Evolutionary conservation across 441 rosid species (phyloP).

Genomic region (Aquilaria agallochum): DNA sequence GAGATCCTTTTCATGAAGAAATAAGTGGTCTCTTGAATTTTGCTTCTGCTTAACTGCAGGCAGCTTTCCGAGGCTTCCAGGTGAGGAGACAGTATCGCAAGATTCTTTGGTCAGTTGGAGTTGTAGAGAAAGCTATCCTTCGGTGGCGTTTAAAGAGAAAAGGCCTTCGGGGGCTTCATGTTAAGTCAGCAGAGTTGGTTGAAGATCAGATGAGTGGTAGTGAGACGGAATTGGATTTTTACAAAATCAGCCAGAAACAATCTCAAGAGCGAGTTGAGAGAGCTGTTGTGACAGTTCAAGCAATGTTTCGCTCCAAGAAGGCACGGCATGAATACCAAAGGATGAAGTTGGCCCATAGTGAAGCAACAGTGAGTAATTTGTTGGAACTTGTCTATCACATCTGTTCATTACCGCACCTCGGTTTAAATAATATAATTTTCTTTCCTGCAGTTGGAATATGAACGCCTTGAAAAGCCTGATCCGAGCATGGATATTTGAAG

Average conservation of each 20-base stretch:
- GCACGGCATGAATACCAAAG: conserved; percentile 88
- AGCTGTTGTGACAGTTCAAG: conserved; percentile 81
- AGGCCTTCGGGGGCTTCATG: conserved; percentile 87
- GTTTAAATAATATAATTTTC: conserved; percentile 3
- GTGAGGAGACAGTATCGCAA: conserved; percentile 78
- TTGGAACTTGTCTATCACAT: not conserved
- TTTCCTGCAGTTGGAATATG: conserved; percentile 53
- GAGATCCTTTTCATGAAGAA: no score
- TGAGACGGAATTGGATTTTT: conserved; percentile 76
- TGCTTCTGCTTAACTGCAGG: conserved; percentile 34
- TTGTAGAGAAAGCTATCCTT: conserved; percentile 83
- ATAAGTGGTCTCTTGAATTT: no score
- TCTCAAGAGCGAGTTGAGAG: conserved; percentile 91
- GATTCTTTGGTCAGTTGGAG: conserved; percentile 94
- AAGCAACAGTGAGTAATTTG: conserved; percentile 59
- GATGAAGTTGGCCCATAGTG: conserved; percentile 66
- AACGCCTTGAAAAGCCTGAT: conserved; percentile 20
- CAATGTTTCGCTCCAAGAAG: conserved; percentile 97
- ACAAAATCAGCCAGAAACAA: conserved; percentile 70
- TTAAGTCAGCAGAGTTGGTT: conserved; percentile 28
- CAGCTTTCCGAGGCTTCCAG: conserved; percentile 83
- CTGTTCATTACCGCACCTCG: not conserved
- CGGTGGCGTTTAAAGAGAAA: conserved; percentile 96
- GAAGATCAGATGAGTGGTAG: conserved; percentile 30
- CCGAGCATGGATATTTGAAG: conserved; percentile 25